Base-by-base conservation (phyloP, 2,329 filamentous ascomycete species). In the Aphanocladium album region DNA sequence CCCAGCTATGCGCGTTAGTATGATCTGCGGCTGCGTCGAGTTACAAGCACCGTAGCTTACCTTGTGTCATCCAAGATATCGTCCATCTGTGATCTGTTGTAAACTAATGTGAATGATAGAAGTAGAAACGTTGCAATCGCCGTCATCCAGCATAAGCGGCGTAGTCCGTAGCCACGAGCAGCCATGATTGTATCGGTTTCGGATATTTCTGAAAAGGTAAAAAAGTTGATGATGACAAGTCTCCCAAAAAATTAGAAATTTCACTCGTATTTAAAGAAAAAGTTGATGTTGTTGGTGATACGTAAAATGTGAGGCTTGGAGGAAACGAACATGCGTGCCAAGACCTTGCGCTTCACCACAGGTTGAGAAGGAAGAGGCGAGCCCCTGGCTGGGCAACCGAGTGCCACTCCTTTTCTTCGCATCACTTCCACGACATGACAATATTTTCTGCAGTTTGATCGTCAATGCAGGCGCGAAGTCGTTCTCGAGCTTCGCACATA, bases 291-390 rank as follows among this genome's bases (percentile, higher is more conserved):
- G 56, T 45, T 43, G 55, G 45, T 43, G 56, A 58, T 58, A 45
- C 47, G 21, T 27, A 58, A n/a, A 23, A 17, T 14, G 47, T 21
- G 25, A 58, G 33, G 45, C 14, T 35, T n/a, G 2, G 37, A 54
- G 49, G 37, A 60, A 60, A 52, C 57, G 45, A 37, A 14, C 14
- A 17, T 33, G 16, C 19, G 17, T n/a, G 49, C 57, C 57, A 53
- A 60, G 57, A 30, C 37, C 5, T 25, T 27, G 55, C 21, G 8
- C 17, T 52, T 51, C 25, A 43, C 37, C n/a, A 21, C 41, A 39
- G 12, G 11, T 46, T 47, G 50, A 60, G 57, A 60, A 60, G 57
- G 57, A 60, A 30, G 57, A 60, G 30, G 21, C 49, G 49, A 60
- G 57, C 35, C 19, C 25, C 21, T 14, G 30, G 35, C 35, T 33